These are phyloP conservation scores for Globisporangium viniferum DNA, from an alignment of 352 stramenopile genomes.

Conservation along the genomic window DNA sequence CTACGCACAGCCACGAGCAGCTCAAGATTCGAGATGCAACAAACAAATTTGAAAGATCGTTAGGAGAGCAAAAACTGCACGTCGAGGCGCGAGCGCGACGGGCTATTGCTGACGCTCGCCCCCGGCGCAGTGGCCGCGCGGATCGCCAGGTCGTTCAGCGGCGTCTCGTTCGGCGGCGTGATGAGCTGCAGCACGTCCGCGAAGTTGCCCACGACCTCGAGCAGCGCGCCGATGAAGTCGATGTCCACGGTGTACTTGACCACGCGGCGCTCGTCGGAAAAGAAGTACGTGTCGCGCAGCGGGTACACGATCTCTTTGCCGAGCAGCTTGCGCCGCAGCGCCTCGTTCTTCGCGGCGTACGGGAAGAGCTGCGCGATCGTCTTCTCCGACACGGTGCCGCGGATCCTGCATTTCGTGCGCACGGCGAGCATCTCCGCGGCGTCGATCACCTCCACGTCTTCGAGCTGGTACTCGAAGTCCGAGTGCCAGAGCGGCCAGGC, in stretches of 20 bases:
- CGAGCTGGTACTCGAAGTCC: constrained; percentile 32
- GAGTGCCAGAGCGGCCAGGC: constrained; percentile 40
- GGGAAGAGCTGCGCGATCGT: constrained; percentile 44
- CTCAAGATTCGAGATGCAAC: no score
- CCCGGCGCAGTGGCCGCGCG: constrained; percentile 9
- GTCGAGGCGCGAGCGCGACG: constrained; percentile 28
- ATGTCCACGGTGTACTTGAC: constrained; percentile 47
- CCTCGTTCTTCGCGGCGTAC: constrained; percentile 24
- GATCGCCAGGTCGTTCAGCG: constrained; percentile 35
- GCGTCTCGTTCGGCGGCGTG: constrained; percentile 26
- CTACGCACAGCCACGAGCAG: no score
- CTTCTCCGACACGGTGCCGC: constrained; percentile 31
- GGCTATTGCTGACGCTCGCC: neutral
- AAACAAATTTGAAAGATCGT: neutral
- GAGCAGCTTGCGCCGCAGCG: constrained; percentile 26
- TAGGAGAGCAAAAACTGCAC: constrained; percentile 38
- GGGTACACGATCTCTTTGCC: constrained; percentile 39
- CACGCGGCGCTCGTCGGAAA: constrained; percentile 32
- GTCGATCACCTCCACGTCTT: constrained; percentile 36
- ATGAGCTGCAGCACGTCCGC: constrained; percentile 36
- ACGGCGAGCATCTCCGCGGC: constrained; percentile 29
- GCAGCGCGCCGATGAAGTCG: constrained; percentile 33
- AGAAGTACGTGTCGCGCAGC: constrained; percentile 45
- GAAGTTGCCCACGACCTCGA: constrained; percentile 30
- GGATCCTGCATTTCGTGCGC: constrained; percentile 31